phyloP scores from a whole-genome alignment of 305 asterid genomes.

The Fraxinus sp. region DNA sequence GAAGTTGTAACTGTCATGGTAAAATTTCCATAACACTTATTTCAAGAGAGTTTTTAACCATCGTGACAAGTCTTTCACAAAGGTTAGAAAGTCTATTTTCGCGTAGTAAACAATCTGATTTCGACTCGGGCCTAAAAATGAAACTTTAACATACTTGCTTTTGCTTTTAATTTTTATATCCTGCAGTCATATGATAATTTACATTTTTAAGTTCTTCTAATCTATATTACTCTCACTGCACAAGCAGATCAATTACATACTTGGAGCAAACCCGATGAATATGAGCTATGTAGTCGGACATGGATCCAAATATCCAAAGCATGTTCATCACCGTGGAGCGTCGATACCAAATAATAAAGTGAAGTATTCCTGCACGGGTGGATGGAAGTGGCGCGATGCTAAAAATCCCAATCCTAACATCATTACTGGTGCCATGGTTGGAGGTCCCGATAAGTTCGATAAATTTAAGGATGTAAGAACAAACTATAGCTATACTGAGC shows the following conservation, averaged over 20 bases:
- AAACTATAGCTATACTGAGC: constrained; percentile 71
- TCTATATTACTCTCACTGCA: not conserved
- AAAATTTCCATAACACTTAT: not conserved
- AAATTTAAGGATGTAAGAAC: constrained; percentile 55
- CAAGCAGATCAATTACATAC: constrained; percentile 57
- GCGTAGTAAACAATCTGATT: not conserved
- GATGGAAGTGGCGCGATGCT: constrained; percentile 67
- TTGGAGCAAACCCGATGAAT: constrained; percentile 67
- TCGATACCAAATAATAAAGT: constrained; percentile 53
- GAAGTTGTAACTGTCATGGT: not conserved
- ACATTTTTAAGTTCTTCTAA: not conserved
- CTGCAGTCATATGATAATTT: not conserved
- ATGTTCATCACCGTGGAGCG: constrained; percentile 89
- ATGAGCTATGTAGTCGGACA: constrained; percentile 87
- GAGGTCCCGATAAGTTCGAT: constrained; percentile 83
- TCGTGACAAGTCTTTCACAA: not conserved
- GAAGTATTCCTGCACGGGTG: constrained; percentile 71
- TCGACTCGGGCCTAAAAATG: not conserved
- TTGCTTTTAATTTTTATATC: not conserved
- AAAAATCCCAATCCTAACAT: constrained; percentile 54
- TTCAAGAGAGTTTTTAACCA: not conserved
- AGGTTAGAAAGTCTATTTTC: not conserved
- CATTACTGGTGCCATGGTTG: constrained; percentile 82
- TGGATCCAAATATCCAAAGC: constrained; percentile 60
- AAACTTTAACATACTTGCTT: not conserved